These are phyloP conservation scores for Citrullus mucosospermus DNA, from an alignment of 306 rosid genomes.

Conservation along the genomic window DNA sequence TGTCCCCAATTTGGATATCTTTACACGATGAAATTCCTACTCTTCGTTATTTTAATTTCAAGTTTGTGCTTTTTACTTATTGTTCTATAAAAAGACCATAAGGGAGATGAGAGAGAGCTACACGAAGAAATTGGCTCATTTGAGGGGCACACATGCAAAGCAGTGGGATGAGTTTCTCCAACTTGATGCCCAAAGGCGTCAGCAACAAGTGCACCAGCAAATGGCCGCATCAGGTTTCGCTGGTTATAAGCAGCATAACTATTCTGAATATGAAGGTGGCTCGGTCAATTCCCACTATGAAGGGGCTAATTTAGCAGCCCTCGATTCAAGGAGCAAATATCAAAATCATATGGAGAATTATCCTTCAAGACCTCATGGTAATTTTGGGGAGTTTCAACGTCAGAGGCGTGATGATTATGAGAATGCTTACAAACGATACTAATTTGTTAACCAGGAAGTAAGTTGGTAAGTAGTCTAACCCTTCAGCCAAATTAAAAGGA, in stretches of 20 bases:
- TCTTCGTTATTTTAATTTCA: slow-evolving; percentile 4
- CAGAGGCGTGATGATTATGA: slow-evolving; percentile 66
- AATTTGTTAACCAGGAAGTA: slow-evolving; percentile 27
- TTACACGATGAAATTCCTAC: not conserved
- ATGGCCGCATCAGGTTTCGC: slow-evolving; percentile 46
- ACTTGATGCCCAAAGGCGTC: slow-evolving; percentile 64
- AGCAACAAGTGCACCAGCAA: slow-evolving; percentile 64
- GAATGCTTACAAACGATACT: slow-evolving; percentile 72
- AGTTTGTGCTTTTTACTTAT: slow-evolving; percentile 20
- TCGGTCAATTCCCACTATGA: slow-evolving; percentile 44
- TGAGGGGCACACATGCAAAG: slow-evolving; percentile 60
- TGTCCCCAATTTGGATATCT: not conserved
- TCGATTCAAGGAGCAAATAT: slow-evolving; percentile 71
- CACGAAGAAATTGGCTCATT: slow-evolving; percentile 55
- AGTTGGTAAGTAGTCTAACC: slow-evolving; percentile 64
- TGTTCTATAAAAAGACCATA: slow-evolving; percentile 42
- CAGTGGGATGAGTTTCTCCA: slow-evolving; percentile 85
- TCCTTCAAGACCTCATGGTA: slow-evolving; percentile 59
- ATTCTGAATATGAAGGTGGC: slow-evolving; percentile 54
- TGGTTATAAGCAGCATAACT: slow-evolving; percentile 57
- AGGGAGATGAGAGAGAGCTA: slow-evolving; percentile 77
- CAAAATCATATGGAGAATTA: slow-evolving; percentile 48
- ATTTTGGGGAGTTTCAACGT: slow-evolving; percentile 58
- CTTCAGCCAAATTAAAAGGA: slow-evolving; percentile 19
- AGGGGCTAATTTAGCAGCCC: slow-evolving; percentile 42